Evolutionary conservation across 2,329 filamentous ascomycete genomes (phyloP).

Genomic region (Graphiopsis chlorocephala): DNA sequence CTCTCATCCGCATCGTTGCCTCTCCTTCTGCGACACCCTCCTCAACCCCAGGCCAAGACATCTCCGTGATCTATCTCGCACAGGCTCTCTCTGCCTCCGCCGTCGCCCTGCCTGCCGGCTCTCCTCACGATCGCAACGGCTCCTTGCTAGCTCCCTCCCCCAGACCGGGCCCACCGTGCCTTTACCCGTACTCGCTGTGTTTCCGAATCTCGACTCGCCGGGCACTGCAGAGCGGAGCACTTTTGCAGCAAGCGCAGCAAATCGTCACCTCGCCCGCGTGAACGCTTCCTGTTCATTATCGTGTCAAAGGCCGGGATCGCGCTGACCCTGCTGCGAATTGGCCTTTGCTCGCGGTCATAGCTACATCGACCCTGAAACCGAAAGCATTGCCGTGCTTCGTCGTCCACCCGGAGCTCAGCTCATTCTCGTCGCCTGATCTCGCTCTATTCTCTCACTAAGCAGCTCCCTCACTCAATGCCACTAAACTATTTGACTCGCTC

Average conservation of each 20-base stretch:
- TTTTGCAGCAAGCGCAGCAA: constrained; percentile 2
- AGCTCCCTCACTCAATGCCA: neutral
- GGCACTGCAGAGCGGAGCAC: constrained; percentile 11
- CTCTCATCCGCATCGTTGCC: neutral
- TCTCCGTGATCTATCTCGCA: neutral
- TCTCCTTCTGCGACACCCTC: neutral
- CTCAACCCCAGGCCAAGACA: constrained; percentile 13
- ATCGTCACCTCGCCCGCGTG: neutral
- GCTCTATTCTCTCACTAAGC: neutral
- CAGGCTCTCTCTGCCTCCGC: neutral
- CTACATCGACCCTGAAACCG: neutral
- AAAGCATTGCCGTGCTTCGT: constrained; percentile 3
- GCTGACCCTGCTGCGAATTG: constrained; percentile 5
- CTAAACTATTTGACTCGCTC: constrained; percentile 9
- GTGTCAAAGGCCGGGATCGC: neutral
- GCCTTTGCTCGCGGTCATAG: constrained; percentile 5
- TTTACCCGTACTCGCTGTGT: neutral
- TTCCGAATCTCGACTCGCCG: constrained; percentile 12
- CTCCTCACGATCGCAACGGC: constrained; percentile 15
- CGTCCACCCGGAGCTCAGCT: constrained; percentile 7
- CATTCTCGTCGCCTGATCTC: constrained; percentile 8
- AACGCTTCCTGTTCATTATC: constrained; percentile 13
- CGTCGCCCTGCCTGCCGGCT: constrained; percentile 5
- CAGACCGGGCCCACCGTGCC: constrained; percentile 11
- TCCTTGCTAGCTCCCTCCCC: constrained; percentile 1